Conservation (phyloP, 2,329 filamentous ascomycete genomes). For the Epichloe scottii region DNA sequence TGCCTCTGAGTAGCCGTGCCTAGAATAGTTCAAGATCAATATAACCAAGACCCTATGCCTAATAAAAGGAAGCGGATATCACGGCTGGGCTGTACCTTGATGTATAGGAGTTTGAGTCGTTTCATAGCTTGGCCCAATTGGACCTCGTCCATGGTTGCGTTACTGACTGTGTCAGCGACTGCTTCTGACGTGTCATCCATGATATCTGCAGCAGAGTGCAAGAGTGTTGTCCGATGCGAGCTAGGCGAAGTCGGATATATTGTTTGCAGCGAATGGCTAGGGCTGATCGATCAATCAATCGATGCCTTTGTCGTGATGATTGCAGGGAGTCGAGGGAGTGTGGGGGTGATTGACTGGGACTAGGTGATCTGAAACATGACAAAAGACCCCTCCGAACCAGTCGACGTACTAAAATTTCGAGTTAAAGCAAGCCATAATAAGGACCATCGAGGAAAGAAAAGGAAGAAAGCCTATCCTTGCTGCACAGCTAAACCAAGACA, state of each 20-base stretch:
- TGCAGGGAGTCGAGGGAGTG: not conserved
- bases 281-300: not conserved
- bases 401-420: too few relatives aligned
- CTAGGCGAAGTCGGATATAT: not conserved
- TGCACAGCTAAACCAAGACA: too few relatives aligned
- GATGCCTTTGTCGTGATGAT: not conserved
- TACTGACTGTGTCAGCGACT: not conserved
- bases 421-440: too few relatives aligned
- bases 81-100: conserved; percentile 28
- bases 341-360: too few relatives aligned
- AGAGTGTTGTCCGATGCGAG: not conserved
- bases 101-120: conserved; percentile 40
- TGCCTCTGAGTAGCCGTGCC: conserved; percentile 23
- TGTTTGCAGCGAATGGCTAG: not conserved
- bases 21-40: conserved; percentile 13
- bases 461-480: too few relatives aligned
- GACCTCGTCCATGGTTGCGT: conserved; percentile 30
- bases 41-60: not conserved
- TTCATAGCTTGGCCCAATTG: conserved; percentile 36
- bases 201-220: not conserved
- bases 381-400: too few relatives aligned
- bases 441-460: too few relatives aligned
- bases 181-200: conserved; percentile 5
- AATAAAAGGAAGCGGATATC: not conserved
- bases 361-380: too few relatives aligned